Conservation (phyloP, 495 filamentous ascomycete species). For the Tuber borchii region DNA sequence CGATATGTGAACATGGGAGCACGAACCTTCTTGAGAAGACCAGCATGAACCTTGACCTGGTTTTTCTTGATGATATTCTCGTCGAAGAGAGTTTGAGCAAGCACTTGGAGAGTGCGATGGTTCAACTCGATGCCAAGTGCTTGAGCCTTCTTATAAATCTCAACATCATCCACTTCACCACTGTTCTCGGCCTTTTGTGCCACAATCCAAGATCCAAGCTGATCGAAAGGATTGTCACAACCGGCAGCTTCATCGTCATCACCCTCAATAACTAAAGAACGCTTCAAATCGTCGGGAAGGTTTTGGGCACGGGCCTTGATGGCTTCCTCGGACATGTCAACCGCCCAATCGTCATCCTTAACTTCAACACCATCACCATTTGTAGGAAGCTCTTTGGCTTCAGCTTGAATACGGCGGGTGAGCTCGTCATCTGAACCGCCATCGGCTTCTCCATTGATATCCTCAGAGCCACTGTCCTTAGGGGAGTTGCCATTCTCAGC, state of each 20-base stretch:
- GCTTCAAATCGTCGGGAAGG: conserved; percentile 84
- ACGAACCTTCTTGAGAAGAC: conserved; percentile 77
- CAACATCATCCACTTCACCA: conserved; percentile 71
- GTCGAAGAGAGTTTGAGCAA: conserved; percentile 90
- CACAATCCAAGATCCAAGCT: conserved; percentile 87
- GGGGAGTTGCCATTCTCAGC: conserved; percentile 59
- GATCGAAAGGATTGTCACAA: conserved; percentile 75
- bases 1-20: background rate
- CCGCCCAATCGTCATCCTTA: conserved; percentile 86
- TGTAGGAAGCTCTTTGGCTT: conserved; percentile 60
- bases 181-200: conserved; percentile 64
- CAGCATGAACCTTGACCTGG: conserved; percentile 72
- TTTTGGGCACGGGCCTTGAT: conserved; percentile 88
- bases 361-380: conserved; percentile 54
- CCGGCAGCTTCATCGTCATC: conserved; percentile 78
- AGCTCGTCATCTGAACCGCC: conserved; percentile 88
- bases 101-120: conserved; percentile 85
- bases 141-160: conserved; percentile 92
- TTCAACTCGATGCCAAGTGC: conserved; percentile 92
- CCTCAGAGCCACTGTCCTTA: conserved; percentile 69
- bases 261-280: conserved; percentile 74
- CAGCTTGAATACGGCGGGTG: conserved; percentile 78
- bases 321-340: conserved; percentile 90
- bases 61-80: conserved; percentile 66
- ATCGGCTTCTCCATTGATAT: conserved; percentile 61